Percentiles rank a stretch among this genome's conserved stretches.
phyloP scores from a whole-genome alignment of 306 rosid species.

The Hippophae rhamnoides region DNA sequence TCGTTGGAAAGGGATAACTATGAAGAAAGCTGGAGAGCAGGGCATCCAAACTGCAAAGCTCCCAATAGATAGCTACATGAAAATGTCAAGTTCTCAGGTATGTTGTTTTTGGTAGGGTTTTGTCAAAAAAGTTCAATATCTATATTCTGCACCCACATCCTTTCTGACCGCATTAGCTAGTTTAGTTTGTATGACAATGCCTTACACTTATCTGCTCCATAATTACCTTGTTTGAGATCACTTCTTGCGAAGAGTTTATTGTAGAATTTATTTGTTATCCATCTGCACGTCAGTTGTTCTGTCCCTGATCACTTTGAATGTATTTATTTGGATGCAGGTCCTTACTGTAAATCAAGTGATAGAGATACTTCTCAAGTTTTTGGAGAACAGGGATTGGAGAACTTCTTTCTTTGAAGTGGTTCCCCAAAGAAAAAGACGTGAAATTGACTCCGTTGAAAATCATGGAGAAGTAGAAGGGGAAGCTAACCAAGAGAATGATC shows the following conservation, averaged over 20 bases:
- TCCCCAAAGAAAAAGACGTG: constrained; percentile 75
- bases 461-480: constrained; percentile 26
- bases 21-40: constrained; percentile 83
- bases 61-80: constrained; percentile 70
- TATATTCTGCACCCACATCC: too few species aligned
- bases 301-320: too few species aligned
- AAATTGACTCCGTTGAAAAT: constrained; percentile 34
- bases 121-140: too few species aligned
- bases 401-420: constrained; percentile 69
- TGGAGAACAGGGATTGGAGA: constrained; percentile 82
- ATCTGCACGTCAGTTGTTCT: too few species aligned
- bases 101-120: too few species aligned
- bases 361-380: constrained; percentile 50
- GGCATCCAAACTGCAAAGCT: constrained; percentile 88
- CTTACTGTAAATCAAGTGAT: constrained; percentile 90
- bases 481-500: constrained; percentile 23
- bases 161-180: too few species aligned
- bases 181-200: too few species aligned
- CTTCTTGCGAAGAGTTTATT: too few species aligned
- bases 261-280: too few species aligned
- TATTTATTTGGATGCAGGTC: constrained; percentile 42
- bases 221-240: too few species aligned
- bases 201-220: too few species aligned
- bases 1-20: constrained; percentile 81
- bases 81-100: constrained; percentile 94